These are phyloP conservation scores for Zygotorulaspora danielsina DNA, from an alignment of 805 yeast species.

Conservation along the genomic window DNA sequence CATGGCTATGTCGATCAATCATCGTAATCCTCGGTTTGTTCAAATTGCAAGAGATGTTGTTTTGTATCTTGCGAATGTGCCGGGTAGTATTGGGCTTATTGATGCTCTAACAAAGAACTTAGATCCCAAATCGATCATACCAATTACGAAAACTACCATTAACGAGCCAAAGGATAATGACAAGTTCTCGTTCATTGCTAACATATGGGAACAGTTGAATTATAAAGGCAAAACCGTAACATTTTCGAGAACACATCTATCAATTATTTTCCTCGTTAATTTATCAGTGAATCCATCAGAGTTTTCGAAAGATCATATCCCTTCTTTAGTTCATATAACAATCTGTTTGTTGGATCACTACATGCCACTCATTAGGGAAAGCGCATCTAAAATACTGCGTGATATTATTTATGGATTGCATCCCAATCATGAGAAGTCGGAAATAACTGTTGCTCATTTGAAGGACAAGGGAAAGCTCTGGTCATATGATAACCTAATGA, in stretches of 20 bases:
- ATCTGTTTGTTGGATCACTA: constrained; percentile 86
- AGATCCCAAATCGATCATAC: constrained; percentile 88
- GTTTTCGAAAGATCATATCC: constrained; percentile 53
- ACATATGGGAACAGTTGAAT: constrained; percentile 55
- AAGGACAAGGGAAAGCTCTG: constrained; percentile 55
- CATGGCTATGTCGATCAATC: constrained; percentile 59
- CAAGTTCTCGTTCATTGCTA: constrained; percentile 70
- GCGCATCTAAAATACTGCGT: constrained; percentile 70
- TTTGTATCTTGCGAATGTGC: constrained; percentile 54
- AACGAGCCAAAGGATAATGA: constrained; percentile 35
- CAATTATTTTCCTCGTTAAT: constrained; percentile 81
- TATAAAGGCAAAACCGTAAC: constrained; percentile 62
- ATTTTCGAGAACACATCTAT: constrained; percentile 82
- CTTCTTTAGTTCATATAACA: constrained; percentile 72
- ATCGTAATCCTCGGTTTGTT: constrained; percentile 69
- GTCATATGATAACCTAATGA: constrained; percentile 81
- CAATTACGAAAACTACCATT: constrained; percentile 45
- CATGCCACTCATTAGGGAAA: constrained; percentile 74
- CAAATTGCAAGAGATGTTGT: constrained; percentile 77
- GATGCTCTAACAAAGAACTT: constrained; percentile 65
- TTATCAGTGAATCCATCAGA: constrained; percentile 65
- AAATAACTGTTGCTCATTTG: constrained; percentile 53
- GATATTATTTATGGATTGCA: constrained; percentile 64
- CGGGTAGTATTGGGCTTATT: constrained; percentile 52
- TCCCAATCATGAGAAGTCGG: constrained; percentile 49